phyloP scores from a whole-genome alignment of 2,329 filamentous ascomycete genomes.

The Sarocladium brachiariae region DNA sequence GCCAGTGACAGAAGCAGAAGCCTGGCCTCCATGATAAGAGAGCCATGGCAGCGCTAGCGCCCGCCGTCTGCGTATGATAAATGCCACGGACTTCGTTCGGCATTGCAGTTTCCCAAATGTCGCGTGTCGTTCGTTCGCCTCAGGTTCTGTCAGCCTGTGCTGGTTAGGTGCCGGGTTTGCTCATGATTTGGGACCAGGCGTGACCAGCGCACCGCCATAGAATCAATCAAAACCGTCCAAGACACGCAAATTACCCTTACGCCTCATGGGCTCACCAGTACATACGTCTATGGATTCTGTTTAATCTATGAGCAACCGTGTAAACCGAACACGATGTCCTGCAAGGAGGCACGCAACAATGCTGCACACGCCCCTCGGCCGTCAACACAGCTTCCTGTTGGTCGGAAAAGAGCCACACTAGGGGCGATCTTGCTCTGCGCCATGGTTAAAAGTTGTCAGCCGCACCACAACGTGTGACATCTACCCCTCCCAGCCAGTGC shows the following conservation, averaged over 20 bases:
- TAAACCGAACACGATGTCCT: not conserved
- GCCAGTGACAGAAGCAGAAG: too few species aligned
- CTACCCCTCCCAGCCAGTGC: not conserved
- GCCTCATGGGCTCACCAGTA: not conserved
- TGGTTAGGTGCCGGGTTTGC: not conserved
- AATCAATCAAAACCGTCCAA: too few species aligned
- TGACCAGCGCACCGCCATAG: too few species aligned
- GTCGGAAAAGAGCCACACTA: slow-evolving; percentile 5
- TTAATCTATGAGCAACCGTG: not conserved
- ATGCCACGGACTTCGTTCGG: not conserved
- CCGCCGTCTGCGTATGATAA: not conserved
- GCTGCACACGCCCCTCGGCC: not conserved
- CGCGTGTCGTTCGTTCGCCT: not conserved
- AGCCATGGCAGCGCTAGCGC: too few species aligned
- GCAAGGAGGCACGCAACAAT: not conserved
- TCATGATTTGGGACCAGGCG: not conserved
- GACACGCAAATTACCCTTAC: not conserved
- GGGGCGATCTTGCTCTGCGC: not conserved
- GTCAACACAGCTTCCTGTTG: not conserved
- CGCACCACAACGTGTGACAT: not conserved
- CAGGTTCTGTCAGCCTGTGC: not conserved
- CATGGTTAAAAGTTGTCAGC: not conserved
- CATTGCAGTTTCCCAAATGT: too few species aligned
- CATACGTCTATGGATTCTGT: not conserved
- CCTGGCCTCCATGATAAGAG: not conserved